A percentile compares a stretch with the other conserved stretches of the same genome.
Conservation (phyloP, 768 basidiomycete genomes). For the Nevesoporus exiguus region DNA sequence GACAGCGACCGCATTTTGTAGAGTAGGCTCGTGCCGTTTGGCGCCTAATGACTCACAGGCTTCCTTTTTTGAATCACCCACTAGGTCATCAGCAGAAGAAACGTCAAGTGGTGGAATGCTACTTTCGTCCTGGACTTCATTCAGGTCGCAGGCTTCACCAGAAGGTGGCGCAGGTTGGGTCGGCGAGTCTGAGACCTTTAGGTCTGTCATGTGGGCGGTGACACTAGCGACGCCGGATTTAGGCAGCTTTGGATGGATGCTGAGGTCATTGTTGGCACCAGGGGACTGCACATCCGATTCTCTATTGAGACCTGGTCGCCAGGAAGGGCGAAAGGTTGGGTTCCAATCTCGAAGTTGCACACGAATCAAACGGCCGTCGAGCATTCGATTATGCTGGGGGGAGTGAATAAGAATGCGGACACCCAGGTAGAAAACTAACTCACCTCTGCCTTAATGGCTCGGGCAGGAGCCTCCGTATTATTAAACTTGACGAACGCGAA, state of each 20-base stretch:
- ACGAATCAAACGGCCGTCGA: conserved; percentile 68
- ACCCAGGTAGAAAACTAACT: background rate
- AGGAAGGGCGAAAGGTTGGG: conserved; percentile 44
- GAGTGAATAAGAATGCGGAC: conserved; percentile 1
- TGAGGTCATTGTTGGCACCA: conserved; percentile 4
- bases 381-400: conserved; percentile 65
- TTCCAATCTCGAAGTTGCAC: conserved; percentile 73
- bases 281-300: conserved; percentile 32
- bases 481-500: conserved; percentile 79
- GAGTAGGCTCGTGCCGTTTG: conserved; percentile 23
- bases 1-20: conserved; percentile 2
- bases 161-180: background rate
- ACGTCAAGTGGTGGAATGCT: background rate
- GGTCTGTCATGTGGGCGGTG: conserved; percentile 10
- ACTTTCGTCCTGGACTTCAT: conserved; percentile 17
- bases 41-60: conserved; percentile 20
- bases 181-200: conserved; percentile 6
- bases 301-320: conserved; percentile 37
- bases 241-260: conserved; percentile 11
- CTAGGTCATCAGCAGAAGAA: conserved; percentile 2
- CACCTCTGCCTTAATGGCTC: conserved; percentile 66
- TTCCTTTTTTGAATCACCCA: conserved; percentile 6
- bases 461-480: conserved; percentile 59
- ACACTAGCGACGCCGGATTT: conserved; percentile 7
- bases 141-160: conserved; percentile 14